Evolutionary conservation across 2,329 filamentous ascomycete genomes (phyloP).

Genomic region (Phoma sp.): DNA sequence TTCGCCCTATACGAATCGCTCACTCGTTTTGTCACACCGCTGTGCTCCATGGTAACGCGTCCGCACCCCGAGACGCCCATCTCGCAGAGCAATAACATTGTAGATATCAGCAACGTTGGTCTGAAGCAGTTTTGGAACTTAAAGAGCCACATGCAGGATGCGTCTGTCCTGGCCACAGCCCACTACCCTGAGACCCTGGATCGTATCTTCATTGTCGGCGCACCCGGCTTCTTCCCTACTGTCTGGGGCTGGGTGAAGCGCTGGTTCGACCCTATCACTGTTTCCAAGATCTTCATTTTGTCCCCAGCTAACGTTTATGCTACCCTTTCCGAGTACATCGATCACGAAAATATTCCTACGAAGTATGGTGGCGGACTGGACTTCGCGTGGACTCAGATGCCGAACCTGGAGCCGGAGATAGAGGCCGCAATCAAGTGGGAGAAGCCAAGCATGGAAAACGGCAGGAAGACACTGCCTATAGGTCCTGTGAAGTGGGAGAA

Average conservation of each 20-base stretch:
- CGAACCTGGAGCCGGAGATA: constrained; percentile 69
- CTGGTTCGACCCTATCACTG: constrained; percentile 87
- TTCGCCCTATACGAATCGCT: constrained; percentile 96
- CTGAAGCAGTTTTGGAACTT: constrained; percentile 96
- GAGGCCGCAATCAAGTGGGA: constrained; percentile 54
- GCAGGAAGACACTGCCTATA: constrained; percentile 53
- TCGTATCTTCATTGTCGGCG: constrained; percentile 86
- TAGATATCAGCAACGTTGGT: constrained; percentile 87
- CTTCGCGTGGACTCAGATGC: constrained; percentile 79
- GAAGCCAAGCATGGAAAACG: constrained; percentile 38
- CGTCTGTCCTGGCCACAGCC: constrained; percentile 84
- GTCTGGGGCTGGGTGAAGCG: constrained; percentile 96
- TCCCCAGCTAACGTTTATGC: constrained; percentile 73
- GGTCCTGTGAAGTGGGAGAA: constrained; percentile 58
- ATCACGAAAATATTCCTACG: constrained; percentile 82
- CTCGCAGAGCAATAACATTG: constrained; percentile 91
- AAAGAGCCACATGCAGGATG: constrained; percentile 92
- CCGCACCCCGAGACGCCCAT: constrained; percentile 82
- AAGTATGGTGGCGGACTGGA: constrained; percentile 88
- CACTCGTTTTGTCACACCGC: constrained; percentile 82
- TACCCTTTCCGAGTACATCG: constrained; percentile 82
- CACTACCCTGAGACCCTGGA: constrained; percentile 96
- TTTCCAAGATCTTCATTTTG: constrained; percentile 93
- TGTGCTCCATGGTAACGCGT: constrained; percentile 81
- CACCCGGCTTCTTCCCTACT: constrained; percentile 88